A percentile compares a stretch with the other conserved stretches of the same genome.
Evolutionary conservation across 1,284 basidiomycete genomes (phyloP).

Genomic region (Cryptococcus sp.): DNA sequence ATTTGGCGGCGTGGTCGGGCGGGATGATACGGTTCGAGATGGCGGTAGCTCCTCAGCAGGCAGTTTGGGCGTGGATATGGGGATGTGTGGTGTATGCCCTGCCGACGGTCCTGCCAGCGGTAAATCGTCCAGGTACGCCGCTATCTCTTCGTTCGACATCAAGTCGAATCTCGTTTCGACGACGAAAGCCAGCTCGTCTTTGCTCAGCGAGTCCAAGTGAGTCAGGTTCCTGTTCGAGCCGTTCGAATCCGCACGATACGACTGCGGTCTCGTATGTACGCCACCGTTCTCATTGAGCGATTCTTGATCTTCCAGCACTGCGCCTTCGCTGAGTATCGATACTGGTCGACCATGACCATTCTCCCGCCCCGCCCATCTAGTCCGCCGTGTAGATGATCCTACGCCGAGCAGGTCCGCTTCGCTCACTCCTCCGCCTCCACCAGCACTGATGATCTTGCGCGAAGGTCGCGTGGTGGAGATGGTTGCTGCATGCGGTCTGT

Average conservation of each 20-base stretch:
- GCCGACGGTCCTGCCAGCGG: too few relatives aligned
- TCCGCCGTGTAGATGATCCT: constrained; percentile 6
- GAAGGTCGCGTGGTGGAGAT: constrained; percentile 16
- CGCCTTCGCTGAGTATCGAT: constrained; percentile 2
- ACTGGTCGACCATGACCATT: constrained; percentile 1
- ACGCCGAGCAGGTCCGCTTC: constrained; percentile 34
- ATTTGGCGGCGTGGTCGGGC: not conserved
- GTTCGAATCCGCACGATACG: constrained; percentile 11
- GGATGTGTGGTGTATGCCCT: not conserved
- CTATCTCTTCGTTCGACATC: constrained; percentile 41
- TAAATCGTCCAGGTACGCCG: constrained; percentile 16
- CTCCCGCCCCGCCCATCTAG: not conserved
- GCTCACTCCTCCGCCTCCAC: constrained; percentile 6
- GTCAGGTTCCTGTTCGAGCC: constrained; percentile 5
- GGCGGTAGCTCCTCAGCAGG: not conserved
- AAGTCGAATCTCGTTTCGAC: constrained; percentile 44
- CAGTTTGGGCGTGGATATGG: not conserved
- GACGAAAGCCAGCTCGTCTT: constrained; percentile 34
- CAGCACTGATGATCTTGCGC: constrained; percentile 1
- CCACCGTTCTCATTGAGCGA: not conserved
- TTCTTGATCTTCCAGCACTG: constrained; percentile 4
- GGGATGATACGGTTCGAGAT: too few relatives aligned
- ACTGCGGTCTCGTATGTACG: not conserved
- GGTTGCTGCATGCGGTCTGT: constrained; percentile 18
- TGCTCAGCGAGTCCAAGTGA: constrained; percentile 33